Evolutionary conservation across 441 rosid species (phyloP).

Genomic region (Populus hybrid): DNA sequence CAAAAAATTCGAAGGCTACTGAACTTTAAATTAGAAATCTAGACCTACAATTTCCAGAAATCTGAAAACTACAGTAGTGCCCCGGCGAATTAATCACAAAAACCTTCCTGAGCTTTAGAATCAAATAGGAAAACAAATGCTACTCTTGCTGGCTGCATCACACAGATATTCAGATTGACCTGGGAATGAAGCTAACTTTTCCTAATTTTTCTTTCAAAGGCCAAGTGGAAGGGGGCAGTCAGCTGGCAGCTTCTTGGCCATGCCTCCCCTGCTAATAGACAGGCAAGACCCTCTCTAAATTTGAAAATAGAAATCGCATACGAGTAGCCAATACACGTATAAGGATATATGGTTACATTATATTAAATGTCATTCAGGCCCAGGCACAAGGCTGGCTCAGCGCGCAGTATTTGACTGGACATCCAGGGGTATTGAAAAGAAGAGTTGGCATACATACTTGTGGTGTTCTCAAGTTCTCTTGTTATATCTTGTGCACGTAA

Average conservation of each 20-base stretch:
- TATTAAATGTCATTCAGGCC: not conserved
- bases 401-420: not conserved
- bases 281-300: not conserved
- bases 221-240: not conserved
- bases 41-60: not conserved
- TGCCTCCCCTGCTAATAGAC: not conserved
- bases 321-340: not conserved
- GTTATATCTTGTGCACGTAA: constrained; percentile 68
- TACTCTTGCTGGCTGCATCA: not conserved
- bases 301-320: not conserved
- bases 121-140: not conserved
- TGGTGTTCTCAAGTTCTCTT: constrained; percentile 90
- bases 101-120: not conserved
- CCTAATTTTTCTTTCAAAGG: not conserved
- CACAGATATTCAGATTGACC: too few species aligned
- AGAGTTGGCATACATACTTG: constrained; percentile 42
- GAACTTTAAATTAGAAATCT: not conserved
- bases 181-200: too few species aligned
- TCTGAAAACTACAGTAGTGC: not conserved
- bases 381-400: not conserved
- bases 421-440: not conserved
- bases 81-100: not conserved
- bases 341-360: not conserved
- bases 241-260: not conserved
- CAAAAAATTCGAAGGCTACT: not conserved